Evolutionary conservation across 371 early-diverging fungal genomes (phyloP), one percentile per base, ranked within the genome.

Genomic region (Synchytrium microbalum): DNA sequence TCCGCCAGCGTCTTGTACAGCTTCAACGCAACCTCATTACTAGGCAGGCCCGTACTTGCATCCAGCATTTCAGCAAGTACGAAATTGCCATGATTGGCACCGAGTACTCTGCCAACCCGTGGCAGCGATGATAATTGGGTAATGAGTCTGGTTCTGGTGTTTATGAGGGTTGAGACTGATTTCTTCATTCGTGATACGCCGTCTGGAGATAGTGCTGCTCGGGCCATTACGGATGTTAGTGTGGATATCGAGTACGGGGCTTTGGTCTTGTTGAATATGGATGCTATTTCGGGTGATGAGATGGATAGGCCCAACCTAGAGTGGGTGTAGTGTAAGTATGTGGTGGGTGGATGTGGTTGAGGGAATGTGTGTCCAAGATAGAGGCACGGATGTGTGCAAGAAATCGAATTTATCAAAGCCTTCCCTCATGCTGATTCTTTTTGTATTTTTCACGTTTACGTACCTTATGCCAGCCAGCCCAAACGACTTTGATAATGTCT

Each of bases 191-290:
- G 76, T n/a, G 69, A 69, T 24, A 94, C 63, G n/a, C 90, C 90
- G 26, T 75, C 76, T 27, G 79, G 76, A 26, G 84, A 81, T 25
- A 98, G 79, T 0, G 96, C 95, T 8, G 86, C 75, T 59, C 78
- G 79, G 19, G 91, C 96, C 33, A 91, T 74, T 19, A 80, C 66
- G 59, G 92, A 87, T 24, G 95, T 90, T 32, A 89, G 86, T 13
- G 92, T 88, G 52, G 89, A 88, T 62, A 98, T 89, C 75, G 94
- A 97, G 81, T 98, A 98, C 8, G 98, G 98, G 14, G 98, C 96
- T 75, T 98, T 98, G 55, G 93, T 87, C 54, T 91, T 92, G 79
- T 97, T 97, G 74, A 98, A 82, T 64, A 92, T 83, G 30, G 76
- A 77, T 25, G 96, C 89, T 57, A 96, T 74, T 60, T 85, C 87